Evolutionary conservation across 2,329 filamentous ascomycete genomes (phyloP), one percentile per base, ranked within the genome.

Genomic region (Phaeomoniella chlamydospora): DNA sequence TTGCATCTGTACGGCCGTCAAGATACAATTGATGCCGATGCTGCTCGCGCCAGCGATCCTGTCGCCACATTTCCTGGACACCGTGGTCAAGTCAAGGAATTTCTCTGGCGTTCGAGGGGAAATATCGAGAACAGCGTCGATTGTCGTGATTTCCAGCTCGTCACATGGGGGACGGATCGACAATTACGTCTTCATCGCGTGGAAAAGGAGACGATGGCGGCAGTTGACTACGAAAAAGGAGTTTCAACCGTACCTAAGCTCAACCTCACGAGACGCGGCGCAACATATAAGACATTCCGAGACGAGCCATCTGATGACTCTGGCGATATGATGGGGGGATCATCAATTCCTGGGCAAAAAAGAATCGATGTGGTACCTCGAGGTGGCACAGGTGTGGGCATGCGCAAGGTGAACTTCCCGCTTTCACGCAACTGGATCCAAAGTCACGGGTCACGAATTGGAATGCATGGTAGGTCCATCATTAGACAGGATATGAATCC

Each of bases 121-220:
- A 64, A 66, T 14, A 70, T 71, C 13, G 70, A 74, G 12, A 72
- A 84, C 37, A 70, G 72, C n/a, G 59, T 80, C 32, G 87, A 94
- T 48, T 67, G 86, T 42, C 74, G 88, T 47, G 87, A 94, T 36
- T 94, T 94, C 43, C 87, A 94, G 54, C 67, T 94, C 13, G 83
- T 94, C 0, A 87, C 87, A 0, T 94, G 87, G 87, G 86, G 86
- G 16, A 78, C 82, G 34, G 88, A 94, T 53, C 81, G 80, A 45
- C 74, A 86, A 49, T 64, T 94, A 18, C 77, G 81, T 34, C 65
- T 94, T 17, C 82, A 93, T 51, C 77, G 75, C 33, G 70, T 86
- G 14, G 71, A 83, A 29, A 61, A 73, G 1, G 62, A 74, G 16
- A 63, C 77, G 18, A 62, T 90, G 1, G 65, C 72, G 39, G 65